Percentiles rank a stretch among this genome's conserved stretches.
Evolutionary conservation across 2,329 filamentous ascomycete genomes (phyloP).

Genomic region (Ophiostoma himal-ulmi): DNA sequence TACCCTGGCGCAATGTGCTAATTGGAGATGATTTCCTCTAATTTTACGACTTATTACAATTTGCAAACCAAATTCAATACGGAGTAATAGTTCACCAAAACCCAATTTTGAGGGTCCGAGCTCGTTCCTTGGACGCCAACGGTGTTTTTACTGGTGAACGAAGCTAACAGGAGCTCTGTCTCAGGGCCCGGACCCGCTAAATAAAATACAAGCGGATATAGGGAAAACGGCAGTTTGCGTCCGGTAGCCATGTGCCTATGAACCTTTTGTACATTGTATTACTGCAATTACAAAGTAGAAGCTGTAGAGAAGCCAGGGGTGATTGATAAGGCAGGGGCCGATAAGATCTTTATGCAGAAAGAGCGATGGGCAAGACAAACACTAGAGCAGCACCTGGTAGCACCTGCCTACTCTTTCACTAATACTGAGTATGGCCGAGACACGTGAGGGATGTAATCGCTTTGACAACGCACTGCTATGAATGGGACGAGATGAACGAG

Average conservation of each 20-base stretch:
- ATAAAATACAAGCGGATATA: neutral
- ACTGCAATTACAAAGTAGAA: neutral
- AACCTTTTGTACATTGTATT: neutral
- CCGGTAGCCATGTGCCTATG: conserved; percentile 16
- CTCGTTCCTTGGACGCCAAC: conserved; percentile 5
- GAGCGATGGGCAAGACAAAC: neutral
- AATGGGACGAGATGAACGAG: neutral
- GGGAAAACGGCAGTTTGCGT: conserved; percentile 12
- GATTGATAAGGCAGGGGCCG: neutral
- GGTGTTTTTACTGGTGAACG: neutral
- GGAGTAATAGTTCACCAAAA: neutral
- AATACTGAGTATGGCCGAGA: neutral
- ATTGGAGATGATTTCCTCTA: neutral
- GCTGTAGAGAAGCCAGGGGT: neutral
- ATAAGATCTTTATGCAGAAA: neutral
- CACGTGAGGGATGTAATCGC: neutral
- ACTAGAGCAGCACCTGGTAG: neutral
- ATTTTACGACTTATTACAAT: neutral
- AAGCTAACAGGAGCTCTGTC: neutral
- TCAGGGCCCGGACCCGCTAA: conserved; percentile 4
- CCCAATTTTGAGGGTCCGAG: neutral
- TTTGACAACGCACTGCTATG: neutral
- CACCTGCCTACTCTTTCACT: neutral
- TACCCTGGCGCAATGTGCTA: conserved; percentile 10
- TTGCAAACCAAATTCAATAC: neutral